Evolutionary conservation across 2,329 filamentous ascomycete species (phyloP), one percentile per base, ranked within the genome.

Genomic region (Colletotrichum spinosum): DNA sequence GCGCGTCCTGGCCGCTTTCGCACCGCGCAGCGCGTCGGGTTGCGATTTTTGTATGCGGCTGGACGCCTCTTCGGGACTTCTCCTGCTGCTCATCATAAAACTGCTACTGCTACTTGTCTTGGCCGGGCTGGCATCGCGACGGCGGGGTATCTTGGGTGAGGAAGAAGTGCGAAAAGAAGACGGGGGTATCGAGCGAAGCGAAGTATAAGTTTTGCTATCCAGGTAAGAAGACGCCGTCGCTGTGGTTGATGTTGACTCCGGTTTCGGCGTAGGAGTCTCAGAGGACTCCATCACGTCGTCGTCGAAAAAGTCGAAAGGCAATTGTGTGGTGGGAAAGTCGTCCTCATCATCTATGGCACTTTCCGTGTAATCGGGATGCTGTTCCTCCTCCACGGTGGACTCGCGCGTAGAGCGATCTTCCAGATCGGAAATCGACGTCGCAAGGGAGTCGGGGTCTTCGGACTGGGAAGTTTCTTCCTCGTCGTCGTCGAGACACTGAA

Each of bases 11-110:
- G 77, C 75, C 72, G 75, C 75, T 68, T 76, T 79, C 65, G 76
- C 46, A 38, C 55, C 78, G 70, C 81, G 77, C 56, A 71, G 68
- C 34, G 74, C 68, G 67, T 84, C 82, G 60, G 78, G 72, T 64
- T 74, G 72, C 58, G 79, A 72, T 71, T 86, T 86, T 67, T 82
- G 82, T 69, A 86, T 79, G 68, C 81, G 82, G 59, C 81, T 81
- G 44, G 79, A 67, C 60, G 76, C 72, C 71, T 82, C 79, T 52
- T 83, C 83, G 38, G 81, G 83, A 75, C 80, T 82, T 68, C 81
- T 80, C 70, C 81, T 76, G 63, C 78, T 76, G 15, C 52, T 82
- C 69, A 81, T 80, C 70, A 81, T 76, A 60, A 78, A 76, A 38
- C 46, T 45, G 13, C 49, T 60, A 52, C 51, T 62, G n/a, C 52